Conservation (phyloP, 2,329 filamentous ascomycete species). For the Anthostomella pinea region DNA sequence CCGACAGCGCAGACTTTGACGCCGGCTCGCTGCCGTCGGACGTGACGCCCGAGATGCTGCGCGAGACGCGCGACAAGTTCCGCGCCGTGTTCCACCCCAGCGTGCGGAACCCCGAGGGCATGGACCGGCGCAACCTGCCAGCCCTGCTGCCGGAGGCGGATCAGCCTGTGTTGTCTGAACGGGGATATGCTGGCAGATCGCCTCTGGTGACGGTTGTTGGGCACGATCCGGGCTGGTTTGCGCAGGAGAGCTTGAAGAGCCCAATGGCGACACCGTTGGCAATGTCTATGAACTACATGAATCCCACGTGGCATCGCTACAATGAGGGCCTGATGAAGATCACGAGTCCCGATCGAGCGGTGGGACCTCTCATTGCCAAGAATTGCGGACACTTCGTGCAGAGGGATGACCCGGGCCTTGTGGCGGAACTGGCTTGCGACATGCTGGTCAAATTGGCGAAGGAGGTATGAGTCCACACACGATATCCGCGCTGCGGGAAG, state of each 20-base stretch:
- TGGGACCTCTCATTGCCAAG: conserved; percentile 44
- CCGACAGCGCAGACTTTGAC: conserved; percentile 46
- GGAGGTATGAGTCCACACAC: neutral
- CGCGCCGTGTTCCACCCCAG: conserved; percentile 45
- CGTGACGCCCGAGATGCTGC: conserved; percentile 34
- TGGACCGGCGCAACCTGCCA: conserved; percentile 45
- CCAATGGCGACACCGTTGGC: conserved; percentile 29
- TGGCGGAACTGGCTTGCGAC: conserved; percentile 28
- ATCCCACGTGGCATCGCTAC: conserved; percentile 52
- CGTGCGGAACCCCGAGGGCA: conserved; percentile 47
- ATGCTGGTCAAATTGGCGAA: conserved; percentile 13
- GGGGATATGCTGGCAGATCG: conserved; percentile 29
- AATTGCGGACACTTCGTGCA: conserved; percentile 56
- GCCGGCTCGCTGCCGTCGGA: conserved; percentile 36
- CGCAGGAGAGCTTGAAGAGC: conserved; percentile 39
- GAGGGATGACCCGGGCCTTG: conserved; percentile 47
- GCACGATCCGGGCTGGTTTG: conserved; percentile 52
- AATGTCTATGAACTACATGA: conserved; percentile 48
- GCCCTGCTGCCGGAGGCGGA: conserved; percentile 42
- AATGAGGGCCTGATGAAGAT: conserved; percentile 49
- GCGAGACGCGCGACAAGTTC: conserved; percentile 35
- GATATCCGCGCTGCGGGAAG: too few species aligned
- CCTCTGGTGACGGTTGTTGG: conserved; percentile 50
- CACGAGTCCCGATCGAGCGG: conserved; percentile 37
- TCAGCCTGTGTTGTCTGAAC: conserved; percentile 38